Percentiles rank a stretch among this genome's conserved stretches.
Evolutionary conservation across 2,329 filamentous ascomycete genomes (phyloP).

Genomic region (Claviceps maximensis): DNA sequence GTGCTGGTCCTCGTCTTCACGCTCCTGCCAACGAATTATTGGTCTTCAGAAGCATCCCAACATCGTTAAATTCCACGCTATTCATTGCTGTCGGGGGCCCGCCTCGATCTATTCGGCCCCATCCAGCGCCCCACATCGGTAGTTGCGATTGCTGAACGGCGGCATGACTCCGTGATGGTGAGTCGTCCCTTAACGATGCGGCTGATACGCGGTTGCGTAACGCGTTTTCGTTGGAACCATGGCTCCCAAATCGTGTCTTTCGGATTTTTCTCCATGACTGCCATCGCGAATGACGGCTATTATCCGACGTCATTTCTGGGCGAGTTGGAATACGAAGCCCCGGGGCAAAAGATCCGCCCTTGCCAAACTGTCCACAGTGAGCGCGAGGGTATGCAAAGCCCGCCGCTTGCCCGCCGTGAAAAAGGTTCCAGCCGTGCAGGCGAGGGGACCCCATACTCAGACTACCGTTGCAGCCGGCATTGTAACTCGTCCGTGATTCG

Average conservation of each 20-base stretch:
- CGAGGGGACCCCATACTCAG: conserved; percentile 23
- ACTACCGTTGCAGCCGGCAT: conserved; percentile 37
- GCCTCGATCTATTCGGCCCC: conserved; percentile 20
- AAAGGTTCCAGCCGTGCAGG: conserved; percentile 30
- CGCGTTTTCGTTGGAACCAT: conserved; percentile 19
- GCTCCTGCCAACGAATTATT: background rate
- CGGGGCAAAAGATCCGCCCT: conserved; percentile 16
- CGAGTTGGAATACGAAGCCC: conserved; percentile 31
- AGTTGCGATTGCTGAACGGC: conserved; percentile 6
- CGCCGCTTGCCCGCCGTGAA: conserved; percentile 36
- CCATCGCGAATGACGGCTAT: conserved; percentile 11
- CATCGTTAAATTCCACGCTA: conserved; percentile 19
- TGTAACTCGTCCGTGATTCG: conserved; percentile 48
- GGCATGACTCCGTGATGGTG: background rate
- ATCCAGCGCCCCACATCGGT: conserved; percentile 16
- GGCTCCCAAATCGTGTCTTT: conserved; percentile 16
- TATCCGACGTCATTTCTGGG: conserved; percentile 23
- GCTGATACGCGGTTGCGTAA: conserved; percentile 12
- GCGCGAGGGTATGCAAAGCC: conserved; percentile 34
- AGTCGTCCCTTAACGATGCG: background rate
- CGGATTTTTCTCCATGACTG: conserved; percentile 18
- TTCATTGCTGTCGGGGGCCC: conserved; percentile 9
- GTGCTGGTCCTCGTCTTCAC: background rate
- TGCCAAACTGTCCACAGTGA: conserved; percentile 12
- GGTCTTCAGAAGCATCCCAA: conserved; percentile 17